Evolutionary conservation across 345 rosid genomes (phyloP).

Genomic region (Triadica sebifera): DNA sequence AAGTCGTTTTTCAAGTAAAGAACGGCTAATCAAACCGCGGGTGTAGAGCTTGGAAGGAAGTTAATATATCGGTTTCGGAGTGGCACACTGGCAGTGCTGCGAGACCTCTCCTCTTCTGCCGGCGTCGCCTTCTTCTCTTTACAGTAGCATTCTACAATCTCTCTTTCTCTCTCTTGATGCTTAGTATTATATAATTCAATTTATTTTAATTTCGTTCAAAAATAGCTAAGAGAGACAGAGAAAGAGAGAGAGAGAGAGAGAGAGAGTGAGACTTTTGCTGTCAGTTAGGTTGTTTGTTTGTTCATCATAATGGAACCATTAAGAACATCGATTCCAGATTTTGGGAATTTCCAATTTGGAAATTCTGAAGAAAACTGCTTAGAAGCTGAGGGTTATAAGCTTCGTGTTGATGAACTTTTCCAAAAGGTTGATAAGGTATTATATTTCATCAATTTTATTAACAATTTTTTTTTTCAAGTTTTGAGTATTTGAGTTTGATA

Average conservation of each 20-base stretch:
- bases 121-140: too few relatives aligned
- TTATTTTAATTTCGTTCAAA: not conserved
- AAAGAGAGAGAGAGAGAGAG: too few relatives aligned
- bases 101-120: too few relatives aligned
- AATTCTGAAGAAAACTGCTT: not conserved
- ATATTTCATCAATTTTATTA: not conserved
- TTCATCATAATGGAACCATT: conserved; percentile 6
- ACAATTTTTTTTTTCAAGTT: not conserved
- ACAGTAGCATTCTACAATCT: too few relatives aligned
- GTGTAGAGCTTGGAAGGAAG: too few relatives aligned
- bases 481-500: not conserved
- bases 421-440: conserved; percentile 25
- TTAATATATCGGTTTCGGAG: too few relatives aligned
- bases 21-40: too few relatives aligned
- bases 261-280: too few relatives aligned
- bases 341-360: not conserved
- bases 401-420: conserved; percentile 27
- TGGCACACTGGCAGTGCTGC: too few relatives aligned
- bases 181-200: not conserved
- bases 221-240: not conserved
- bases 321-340: conserved; percentile 1
- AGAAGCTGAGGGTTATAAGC: conserved; percentile 24
- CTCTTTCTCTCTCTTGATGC: not conserved
- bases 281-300: too few relatives aligned
- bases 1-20: too few relatives aligned